phyloP scores from a whole-genome alignment of 441 rosid genomes.

The Eruca vesicaria region DNA sequence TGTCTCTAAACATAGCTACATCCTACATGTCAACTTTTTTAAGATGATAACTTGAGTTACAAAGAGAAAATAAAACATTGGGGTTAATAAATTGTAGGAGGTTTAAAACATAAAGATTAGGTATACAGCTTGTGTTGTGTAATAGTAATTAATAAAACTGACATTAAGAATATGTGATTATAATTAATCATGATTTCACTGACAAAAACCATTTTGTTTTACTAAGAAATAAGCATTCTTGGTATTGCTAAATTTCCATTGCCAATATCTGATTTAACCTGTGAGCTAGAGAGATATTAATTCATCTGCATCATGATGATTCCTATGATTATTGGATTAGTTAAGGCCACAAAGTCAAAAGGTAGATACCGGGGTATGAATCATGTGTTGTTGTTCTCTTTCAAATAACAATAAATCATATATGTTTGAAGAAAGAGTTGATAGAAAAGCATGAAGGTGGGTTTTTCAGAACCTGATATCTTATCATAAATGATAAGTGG shows the following conservation, averaged over 20 bases:
- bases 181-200: not conserved
- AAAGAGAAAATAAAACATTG: not conserved
- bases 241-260: not conserved
- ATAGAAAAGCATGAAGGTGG: too few relatives aligned
- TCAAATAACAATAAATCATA: not conserved
- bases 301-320: not conserved
- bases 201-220: not conserved
- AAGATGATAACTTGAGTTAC: not conserved
- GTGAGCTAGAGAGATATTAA: not conserved
- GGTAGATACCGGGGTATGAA: not conserved
- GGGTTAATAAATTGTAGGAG: not conserved
- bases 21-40: not conserved
- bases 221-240: not conserved
- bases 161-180: not conserved
- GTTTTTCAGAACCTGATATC: not conserved
- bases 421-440: not conserved
- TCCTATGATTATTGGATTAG: not conserved
- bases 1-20: not conserved
- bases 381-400: not conserved
- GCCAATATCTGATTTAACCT: not conserved
- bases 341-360: not conserved
- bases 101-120: not conserved
- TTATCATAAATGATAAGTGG: not conserved
- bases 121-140: not conserved
- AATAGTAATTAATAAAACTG: not conserved